Percentiles rank a stretch among this genome's conserved stretches.
phyloP scores from a whole-genome alignment of 768 basidiomycete genomes.

The Xerocomus spinulosus region DNA sequence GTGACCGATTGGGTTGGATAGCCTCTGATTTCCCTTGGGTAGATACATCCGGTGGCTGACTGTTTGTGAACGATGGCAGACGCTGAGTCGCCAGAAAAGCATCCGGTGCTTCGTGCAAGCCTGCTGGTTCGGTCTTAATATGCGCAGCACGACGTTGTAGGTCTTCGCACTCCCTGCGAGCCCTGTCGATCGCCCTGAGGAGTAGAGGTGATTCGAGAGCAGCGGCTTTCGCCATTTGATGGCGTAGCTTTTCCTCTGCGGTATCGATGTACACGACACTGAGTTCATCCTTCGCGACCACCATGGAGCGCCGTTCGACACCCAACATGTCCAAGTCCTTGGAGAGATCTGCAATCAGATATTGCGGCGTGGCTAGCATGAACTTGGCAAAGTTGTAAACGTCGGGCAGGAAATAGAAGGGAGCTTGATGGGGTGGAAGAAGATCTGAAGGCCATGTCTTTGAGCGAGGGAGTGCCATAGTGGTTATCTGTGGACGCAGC shows the following conservation, averaged over 20 bases:
- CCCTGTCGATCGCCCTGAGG: constrained; percentile 58
- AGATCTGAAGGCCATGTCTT: constrained; percentile 92
- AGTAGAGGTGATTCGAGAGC: constrained; percentile 72
- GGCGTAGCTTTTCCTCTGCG: constrained; percentile 69
- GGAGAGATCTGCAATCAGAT: constrained; percentile 71
- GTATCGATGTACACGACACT: constrained; percentile 76
- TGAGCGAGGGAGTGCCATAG: constrained; percentile 89
- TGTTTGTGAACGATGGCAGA: constrained; percentile 11
- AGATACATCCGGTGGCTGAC: constrained; percentile 3
- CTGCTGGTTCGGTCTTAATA: constrained; percentile 10
- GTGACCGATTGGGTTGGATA: constrained; percentile 2
- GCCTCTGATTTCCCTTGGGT: constrained; percentile 4
- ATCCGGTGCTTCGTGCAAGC: constrained; percentile 45
- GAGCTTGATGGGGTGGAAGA: constrained; percentile 85
- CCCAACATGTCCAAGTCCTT: constrained; percentile 69
- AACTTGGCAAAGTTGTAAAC: constrained; percentile 85
- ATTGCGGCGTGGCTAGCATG: constrained; percentile 91
- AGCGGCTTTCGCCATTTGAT: constrained; percentile 73
- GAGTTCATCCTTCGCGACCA: constrained; percentile 69
- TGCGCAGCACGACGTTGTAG: constrained; percentile 39
- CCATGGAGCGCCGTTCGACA: constrained; percentile 60
- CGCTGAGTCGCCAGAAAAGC: constrained; percentile 52
- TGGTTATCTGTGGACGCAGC: constrained; percentile 91
- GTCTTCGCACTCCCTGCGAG: constrained; percentile 51
- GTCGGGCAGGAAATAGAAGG: constrained; percentile 95